These are phyloP conservation scores for Lachnellula willkommii DNA, from an alignment of 2,329 filamentous ascomycete species.

Conservation along the genomic window DNA sequence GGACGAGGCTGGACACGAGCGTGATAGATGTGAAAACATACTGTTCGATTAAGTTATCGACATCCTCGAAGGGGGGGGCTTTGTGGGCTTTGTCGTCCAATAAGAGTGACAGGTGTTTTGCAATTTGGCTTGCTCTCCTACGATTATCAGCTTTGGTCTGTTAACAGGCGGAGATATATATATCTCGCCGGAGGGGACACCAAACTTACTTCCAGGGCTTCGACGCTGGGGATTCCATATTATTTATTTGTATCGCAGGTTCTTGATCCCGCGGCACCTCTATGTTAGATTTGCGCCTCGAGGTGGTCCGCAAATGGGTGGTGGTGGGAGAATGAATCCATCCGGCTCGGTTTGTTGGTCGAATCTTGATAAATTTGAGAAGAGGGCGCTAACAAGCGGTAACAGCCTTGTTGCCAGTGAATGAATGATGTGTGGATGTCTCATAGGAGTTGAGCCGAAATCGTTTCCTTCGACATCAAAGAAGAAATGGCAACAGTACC, in stretches of 20 bases:
- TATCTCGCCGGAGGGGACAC: not conserved
- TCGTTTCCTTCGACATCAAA: too few relatives aligned
- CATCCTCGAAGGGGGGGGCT: constrained; percentile 43
- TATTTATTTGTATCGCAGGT: constrained; percentile 10
- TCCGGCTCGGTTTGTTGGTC: constrained; percentile 5
- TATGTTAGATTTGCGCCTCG: constrained; percentile 53
- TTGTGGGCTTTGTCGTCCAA: constrained; percentile 43
- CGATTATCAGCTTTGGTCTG: constrained; percentile 13
- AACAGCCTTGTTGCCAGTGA: too few relatives aligned
- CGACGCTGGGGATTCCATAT: constrained; percentile 34
- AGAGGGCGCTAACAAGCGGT: too few relatives aligned
- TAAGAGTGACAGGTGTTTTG: constrained; percentile 43
- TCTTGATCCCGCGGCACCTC: constrained; percentile 44
- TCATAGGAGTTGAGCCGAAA: too few relatives aligned
- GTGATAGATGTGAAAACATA: constrained; percentile 12
- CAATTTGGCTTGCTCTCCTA: constrained; percentile 40
- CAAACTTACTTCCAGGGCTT: constrained; percentile 47
- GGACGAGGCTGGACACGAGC: too few relatives aligned
- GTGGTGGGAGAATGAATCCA: constrained; percentile 26
- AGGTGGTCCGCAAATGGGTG: constrained; percentile 29
- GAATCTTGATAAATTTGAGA: too few relatives aligned
- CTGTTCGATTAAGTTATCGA: constrained; percentile 34
- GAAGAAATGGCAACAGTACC: too few relatives aligned
- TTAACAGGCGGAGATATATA: too few relatives aligned
- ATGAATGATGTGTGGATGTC: too few relatives aligned